Base-by-base conservation (phyloP, 225 moss, liverwort and hornwort genomes). In the Physcomitrium patens region DNA sequence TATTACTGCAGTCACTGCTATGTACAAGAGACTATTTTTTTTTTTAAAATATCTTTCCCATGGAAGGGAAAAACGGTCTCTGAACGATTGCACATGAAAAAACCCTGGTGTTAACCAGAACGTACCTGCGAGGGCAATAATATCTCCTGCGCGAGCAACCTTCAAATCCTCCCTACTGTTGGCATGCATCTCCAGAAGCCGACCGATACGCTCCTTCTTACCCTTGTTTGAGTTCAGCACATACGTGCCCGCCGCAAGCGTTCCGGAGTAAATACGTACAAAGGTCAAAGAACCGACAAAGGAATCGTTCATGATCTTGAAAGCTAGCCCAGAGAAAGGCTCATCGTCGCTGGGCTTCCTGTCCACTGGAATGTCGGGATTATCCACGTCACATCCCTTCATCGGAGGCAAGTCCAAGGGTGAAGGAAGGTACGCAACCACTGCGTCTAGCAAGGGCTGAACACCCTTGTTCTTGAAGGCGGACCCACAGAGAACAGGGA, bases 381-480 rank as follows among this genome's bases (percentile, higher is more conserved):
- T 83, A 69, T 91, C 94, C 6, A 81, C 78, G 65, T 97, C 94
- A 67, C 75, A 87, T 20, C 96, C 96, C 66, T 94, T 97, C 87
- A 97, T 90, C n/a, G 96, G 94, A 20, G 94, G 96, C 74, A 94
- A 81, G 77, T 97, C 94, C 24, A 97, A 75, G 11, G 96, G 96
- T 9, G 94, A 92, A 42, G 96, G 96, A 31, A 97, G 91, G 62
- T 97, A 97, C 9, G 85, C 87, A 54, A 94, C 86, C 23, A 97
- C 96, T 9, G 91, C 91, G 77, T 97, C 94, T 60, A 97, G 85
- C 69, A 97, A 81, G 22, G 96, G 94, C 82, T 97, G 96, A 1
- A 97, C 96, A 43, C 96, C 96, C 84, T 97, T 97, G 74, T 97
- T 97, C 74, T 97, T 97, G 65, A 97, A 97, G 50, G 96, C 96